Percentiles rank a stretch among this genome's conserved stretches.
phyloP scores from a whole-genome alignment of 768 basidiomycete genomes.

The Boletellus ananas region DNA sequence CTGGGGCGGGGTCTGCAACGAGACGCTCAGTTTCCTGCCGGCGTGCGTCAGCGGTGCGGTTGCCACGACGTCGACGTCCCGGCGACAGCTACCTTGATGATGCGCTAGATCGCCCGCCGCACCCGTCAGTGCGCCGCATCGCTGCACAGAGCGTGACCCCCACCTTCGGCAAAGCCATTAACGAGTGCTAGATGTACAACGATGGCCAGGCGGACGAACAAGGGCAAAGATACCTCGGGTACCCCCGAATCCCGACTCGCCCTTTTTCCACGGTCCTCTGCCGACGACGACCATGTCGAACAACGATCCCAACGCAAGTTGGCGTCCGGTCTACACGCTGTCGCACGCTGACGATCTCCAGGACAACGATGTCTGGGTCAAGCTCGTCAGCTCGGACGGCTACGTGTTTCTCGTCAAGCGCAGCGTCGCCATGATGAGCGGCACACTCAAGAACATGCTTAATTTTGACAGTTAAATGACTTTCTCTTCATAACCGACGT shows the following conservation, averaged over 20 bases:
- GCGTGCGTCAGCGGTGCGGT: constrained; percentile 18
- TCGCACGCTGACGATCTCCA: constrained; percentile 1
- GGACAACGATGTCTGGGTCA: constrained; percentile 59
- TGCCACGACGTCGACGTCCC: constrained; percentile 15
- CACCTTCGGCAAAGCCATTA: constrained; percentile 38
- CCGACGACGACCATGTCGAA: constrained; percentile 15
- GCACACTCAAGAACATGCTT: constrained; percentile 78
- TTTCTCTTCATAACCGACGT: constrained; percentile 3
- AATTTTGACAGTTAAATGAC: constrained; percentile 58
- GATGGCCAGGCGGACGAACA: constrained; percentile 13
- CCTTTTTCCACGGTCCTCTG: constrained; percentile 27
- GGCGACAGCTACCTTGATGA: constrained; percentile 43
- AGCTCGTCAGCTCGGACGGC: constrained; percentile 73
- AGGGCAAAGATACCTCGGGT: constrained; percentile 1
- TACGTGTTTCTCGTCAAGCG: constrained; percentile 76
- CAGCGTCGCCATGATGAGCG: constrained; percentile 72
- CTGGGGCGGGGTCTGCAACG: constrained; percentile 93
- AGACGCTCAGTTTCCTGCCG: constrained; percentile 94
- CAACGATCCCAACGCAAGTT: constrained; percentile 19
- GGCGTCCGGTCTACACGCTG: too few relatives aligned
- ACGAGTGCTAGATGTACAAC: constrained; percentile 10
- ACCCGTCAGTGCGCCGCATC: constrained; percentile 1
- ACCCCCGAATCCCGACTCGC: constrained; percentile 11
- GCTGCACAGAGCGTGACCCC: not conserved
- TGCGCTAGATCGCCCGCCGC: constrained; percentile 36